phyloP scores from a whole-genome alignment of 495 filamentous ascomycete genomes.

The Xylaria grammica region DNA sequence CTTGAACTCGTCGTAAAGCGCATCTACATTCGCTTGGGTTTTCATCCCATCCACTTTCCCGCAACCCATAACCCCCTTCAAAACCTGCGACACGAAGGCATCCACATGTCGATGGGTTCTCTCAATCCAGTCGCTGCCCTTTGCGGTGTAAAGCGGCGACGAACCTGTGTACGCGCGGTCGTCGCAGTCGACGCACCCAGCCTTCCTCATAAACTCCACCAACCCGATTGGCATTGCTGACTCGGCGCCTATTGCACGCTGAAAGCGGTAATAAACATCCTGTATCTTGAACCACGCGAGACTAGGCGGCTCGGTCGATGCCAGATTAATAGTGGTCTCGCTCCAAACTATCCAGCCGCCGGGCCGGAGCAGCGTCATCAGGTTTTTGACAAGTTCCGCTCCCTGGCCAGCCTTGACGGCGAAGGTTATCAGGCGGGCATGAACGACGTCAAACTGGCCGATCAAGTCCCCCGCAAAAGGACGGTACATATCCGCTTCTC shows the following conservation, averaged over 20 bases:
- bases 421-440: background rate
- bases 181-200: background rate
- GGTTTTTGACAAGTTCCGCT: background rate
- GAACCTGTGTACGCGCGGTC: background rate
- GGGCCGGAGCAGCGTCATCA: conserved; percentile 2
- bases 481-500: background rate
- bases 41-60: background rate
- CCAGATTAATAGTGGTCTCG: background rate
- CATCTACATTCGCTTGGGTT: background rate
- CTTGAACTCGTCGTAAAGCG: background rate
- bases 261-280: background rate
- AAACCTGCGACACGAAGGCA: background rate
- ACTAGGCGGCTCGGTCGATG: background rate
- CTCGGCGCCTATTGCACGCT: too few species aligned
- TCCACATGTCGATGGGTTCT: background rate
- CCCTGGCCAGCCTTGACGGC: background rate
- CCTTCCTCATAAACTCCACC: background rate
- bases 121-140: background rate
- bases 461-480: background rate
- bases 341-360: background rate
- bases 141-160: background rate
- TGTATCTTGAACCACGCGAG: conserved; percentile 6
- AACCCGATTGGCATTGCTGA: too few species aligned
- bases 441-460: conserved; percentile 2
- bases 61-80: background rate